Evolutionary conservation across 179 eudicot species (phyloP).

Genomic region (Camellia oleifera): DNA sequence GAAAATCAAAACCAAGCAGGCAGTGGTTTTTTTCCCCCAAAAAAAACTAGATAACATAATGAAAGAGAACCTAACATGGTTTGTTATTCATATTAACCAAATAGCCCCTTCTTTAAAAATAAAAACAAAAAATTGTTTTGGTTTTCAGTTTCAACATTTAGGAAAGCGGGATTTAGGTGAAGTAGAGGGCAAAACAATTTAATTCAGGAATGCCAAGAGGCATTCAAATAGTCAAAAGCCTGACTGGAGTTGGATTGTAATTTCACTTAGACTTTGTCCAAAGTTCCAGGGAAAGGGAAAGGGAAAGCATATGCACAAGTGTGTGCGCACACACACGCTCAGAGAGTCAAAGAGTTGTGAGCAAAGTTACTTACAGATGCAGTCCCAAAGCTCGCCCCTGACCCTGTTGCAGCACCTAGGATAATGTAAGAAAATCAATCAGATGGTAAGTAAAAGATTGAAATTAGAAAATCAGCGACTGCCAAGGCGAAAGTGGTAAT

Average conservation of each 20-base stretch:
- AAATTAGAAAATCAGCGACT: neutral
- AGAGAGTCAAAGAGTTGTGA: neutral
- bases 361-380: slow-evolving; percentile 44
- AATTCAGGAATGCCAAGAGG: neutral
- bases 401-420: slow-evolving; percentile 74
- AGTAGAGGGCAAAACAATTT: neutral
- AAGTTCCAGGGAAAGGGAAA: neutral
- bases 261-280: neutral
- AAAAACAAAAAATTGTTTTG: neutral
- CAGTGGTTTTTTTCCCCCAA: too few species aligned
- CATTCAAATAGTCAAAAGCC: neutral
- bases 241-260: too few species aligned
- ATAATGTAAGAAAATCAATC: slow-evolving; percentile 17
- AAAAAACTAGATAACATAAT: too few species aligned
- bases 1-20: neutral
- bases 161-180: neutral
- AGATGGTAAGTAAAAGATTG: slow-evolving; percentile 4
- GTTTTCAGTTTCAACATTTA: neutral
- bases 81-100: too few species aligned
- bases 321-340: neutral
- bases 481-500: neutral
- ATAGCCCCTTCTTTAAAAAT: neutral
- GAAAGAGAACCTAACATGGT: too few species aligned
- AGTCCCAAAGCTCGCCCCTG: slow-evolving; percentile 81
- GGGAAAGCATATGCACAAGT: neutral